Conservation (phyloP, 257 asterid genomes). For the Cruciata laevipes region DNA sequence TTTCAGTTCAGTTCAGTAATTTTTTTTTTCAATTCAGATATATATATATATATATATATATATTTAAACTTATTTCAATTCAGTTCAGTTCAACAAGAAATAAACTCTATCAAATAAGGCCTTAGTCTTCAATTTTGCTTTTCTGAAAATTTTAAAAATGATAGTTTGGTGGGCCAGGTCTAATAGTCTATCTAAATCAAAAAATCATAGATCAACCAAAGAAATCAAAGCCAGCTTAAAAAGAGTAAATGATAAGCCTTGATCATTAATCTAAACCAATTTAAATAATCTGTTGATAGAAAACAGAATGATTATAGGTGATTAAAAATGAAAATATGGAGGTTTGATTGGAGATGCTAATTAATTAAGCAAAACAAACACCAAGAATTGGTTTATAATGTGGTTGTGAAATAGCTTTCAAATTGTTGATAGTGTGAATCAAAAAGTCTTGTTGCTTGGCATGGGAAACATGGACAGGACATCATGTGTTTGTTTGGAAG, state of each 20-base stretch:
- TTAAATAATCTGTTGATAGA: background rate
- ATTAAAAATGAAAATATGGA: background rate
- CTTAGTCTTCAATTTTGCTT: no score
- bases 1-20: no score
- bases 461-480: conserved; percentile 2
- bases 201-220: no score
- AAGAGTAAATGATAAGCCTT: background rate
- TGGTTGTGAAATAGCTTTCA: conserved; percentile 46
- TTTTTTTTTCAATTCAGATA: no score
- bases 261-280: background rate
- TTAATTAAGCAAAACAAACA: conserved; percentile 2
- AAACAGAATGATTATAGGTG: background rate
- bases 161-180: background rate
- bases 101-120: no score
- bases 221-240: no score
- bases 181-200: background rate
- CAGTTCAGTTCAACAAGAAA: no score
- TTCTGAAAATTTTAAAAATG: no score
- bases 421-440: conserved; percentile 17
- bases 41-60: no score
- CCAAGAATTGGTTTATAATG: conserved; percentile 6
- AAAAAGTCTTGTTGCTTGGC: background rate
- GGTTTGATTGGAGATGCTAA: background rate
- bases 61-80: no score
- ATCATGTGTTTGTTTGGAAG: conserved; percentile 37